Conservation (phyloP, 2,329 filamentous ascomycete genomes). For the Botrytis aclada region DNA sequence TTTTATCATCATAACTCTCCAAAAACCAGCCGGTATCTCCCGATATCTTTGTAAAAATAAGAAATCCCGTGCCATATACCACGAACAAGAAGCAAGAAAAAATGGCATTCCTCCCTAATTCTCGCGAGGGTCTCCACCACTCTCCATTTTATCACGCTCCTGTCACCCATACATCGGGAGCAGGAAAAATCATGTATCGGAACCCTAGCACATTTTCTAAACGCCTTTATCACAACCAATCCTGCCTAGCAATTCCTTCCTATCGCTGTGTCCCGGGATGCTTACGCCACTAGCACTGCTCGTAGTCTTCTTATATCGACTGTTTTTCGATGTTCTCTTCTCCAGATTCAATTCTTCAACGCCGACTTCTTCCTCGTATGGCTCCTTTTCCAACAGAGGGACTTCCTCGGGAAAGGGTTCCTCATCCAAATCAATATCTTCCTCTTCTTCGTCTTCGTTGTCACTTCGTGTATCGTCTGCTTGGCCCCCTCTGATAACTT, state of each 20-base stretch:
- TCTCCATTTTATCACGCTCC: not conserved
- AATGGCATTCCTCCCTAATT: not conserved
- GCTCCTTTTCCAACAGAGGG: constrained; percentile 26
- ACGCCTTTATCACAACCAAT: constrained; percentile 39
- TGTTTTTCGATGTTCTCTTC: constrained; percentile 38
- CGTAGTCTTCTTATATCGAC: constrained; percentile 33
- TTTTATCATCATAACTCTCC: constrained; percentile 13
- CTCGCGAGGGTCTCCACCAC: not conserved
- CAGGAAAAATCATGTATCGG: not conserved
- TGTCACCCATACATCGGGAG: not conserved
- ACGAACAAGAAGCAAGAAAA: constrained; percentile 8
- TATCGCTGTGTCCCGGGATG: constrained; percentile 36
- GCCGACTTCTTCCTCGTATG: constrained; percentile 72
- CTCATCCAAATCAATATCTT: constrained; percentile 24
- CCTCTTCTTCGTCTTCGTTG: constrained; percentile 67
- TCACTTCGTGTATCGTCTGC: constrained; percentile 89
- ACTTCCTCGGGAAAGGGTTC: constrained; percentile 22
- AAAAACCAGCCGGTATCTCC: not conserved
- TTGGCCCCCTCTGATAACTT: constrained; percentile 70
- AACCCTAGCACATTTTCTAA: constrained; percentile 24
- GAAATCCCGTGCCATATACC: constrained; percentile 10
- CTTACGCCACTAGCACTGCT: constrained; percentile 36
- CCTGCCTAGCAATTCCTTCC: constrained; percentile 38
- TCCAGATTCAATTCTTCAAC: constrained; percentile 68
- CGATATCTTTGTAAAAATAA: constrained; percentile 11